Evolutionary conservation across 208 protist species (phyloP).

Genomic region (Borovskyia barvae): DNA sequence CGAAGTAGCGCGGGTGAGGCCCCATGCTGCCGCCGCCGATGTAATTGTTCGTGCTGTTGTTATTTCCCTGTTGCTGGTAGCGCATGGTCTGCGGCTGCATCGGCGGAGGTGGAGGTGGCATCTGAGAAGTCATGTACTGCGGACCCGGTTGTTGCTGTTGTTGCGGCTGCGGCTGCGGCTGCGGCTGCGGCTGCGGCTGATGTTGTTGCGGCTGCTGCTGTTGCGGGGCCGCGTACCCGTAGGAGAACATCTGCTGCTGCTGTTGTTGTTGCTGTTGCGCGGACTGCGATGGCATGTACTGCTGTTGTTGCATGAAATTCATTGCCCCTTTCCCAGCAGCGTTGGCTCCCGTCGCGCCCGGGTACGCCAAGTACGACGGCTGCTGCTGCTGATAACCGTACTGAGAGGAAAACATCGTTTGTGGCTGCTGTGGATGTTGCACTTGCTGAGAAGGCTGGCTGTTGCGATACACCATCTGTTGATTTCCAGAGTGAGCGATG

Average conservation of each 20-base stretch:
- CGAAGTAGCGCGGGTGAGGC: constrained; percentile 1
- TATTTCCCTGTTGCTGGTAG: constrained; percentile 26
- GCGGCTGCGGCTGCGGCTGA: constrained; percentile 11
- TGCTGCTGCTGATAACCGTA: constrained; percentile 4
- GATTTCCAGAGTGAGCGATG: constrained; percentile 28
- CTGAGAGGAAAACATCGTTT: neutral
- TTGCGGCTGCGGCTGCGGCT: neutral
- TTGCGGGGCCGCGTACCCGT: constrained; percentile 14
- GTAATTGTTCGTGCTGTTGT: constrained; percentile 22
- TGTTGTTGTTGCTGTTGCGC: constrained; percentile 13
- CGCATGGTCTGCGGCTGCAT: constrained; percentile 11
- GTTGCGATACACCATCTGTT: constrained; percentile 33
- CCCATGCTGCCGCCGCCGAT: constrained; percentile 5
- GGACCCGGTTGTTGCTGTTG: constrained; percentile 13
- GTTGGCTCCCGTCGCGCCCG: neutral
- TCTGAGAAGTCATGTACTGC: no score
- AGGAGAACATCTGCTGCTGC: constrained; percentile 3
- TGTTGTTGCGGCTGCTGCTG: constrained; percentile 25
- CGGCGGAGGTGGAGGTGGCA: constrained; percentile 5
- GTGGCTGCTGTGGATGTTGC: constrained; percentile 11
- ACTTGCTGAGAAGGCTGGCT: constrained; percentile 21
- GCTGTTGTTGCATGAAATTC: constrained; percentile 7
- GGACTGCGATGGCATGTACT: constrained; percentile 7
- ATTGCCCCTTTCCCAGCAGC: neutral
- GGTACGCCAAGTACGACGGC: no score